Evolutionary conservation across 2,329 filamentous ascomycete genomes (phyloP), one percentile per base, ranked within the genome.

Genomic region (Leptographium galeiforme): DNA sequence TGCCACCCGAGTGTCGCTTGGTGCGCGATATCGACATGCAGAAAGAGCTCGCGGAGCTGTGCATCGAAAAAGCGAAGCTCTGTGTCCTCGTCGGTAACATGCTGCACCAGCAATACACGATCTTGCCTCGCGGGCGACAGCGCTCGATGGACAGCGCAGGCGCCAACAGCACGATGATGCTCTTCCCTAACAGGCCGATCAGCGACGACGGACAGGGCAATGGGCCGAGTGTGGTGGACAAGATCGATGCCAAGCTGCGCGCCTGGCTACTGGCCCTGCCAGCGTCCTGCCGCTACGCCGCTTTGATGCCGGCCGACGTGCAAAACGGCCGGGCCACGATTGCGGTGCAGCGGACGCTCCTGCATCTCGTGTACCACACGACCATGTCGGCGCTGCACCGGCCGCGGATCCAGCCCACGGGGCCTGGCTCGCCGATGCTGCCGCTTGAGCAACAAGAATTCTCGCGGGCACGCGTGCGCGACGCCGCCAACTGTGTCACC

Each of bases 351-450:
- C 80, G 87, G 48, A 87, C 87, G n/a, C 74, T 96, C 19, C 72
- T 97, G 39, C 89, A 95, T 67, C 94, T 96, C 85, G 82, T 95
- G 2, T 95, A 94, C 68, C 87, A 89, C 66, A 94, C 91, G 2
- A 94, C 90, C 0, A 77, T 94, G 18, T 95, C 89, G 51, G 91
- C 91, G 4, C 75, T 97, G 18, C 90, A 96, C 66, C 83, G 91
- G 34, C 91, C 91, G 2, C 89, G 95, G 59, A 91, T 96, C 55
- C 76, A 95, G 43, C 89, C 89, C 1, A 84, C 84, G 0, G 81
- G 81, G 13, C 81, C 84, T 1, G 64, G 64, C 56, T 73, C 73
- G 59, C 67, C 68, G 8, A 73, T 75, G 16, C 73, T 70, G 58
- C 72, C 73, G 16, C 80, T 80, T 39, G 77, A 80, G 12, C 83